Evolutionary conservation across 139 green algal species (phyloP).

Genomic region (Closterium sp.): DNA sequence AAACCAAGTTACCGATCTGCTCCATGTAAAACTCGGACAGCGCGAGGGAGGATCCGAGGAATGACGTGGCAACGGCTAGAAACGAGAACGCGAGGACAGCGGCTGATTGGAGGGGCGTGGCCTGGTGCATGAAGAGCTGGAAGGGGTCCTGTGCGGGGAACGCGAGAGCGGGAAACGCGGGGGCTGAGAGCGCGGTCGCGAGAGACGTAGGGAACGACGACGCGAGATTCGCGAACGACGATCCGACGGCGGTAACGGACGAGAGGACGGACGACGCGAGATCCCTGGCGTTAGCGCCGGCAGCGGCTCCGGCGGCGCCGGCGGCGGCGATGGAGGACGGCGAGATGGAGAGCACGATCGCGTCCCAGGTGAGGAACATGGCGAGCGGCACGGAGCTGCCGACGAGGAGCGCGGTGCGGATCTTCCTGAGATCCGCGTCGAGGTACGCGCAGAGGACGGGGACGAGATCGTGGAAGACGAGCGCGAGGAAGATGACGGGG

Average conservation of each 20-base stretch:
- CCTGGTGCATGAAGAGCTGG: slow-evolving; percentile 47
- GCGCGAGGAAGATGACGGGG: slow-evolving; percentile 70
- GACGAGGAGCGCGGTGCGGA: slow-evolving; percentile 58
- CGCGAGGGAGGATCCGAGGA: slow-evolving; percentile 64
- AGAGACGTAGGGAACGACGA: neutral
- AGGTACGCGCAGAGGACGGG: slow-evolving; percentile 70
- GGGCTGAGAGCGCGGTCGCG: neutral
- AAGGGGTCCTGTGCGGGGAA: slow-evolving; percentile 1
- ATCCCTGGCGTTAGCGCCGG: neutral
- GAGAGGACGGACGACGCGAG: neutral
- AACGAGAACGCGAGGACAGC: slow-evolving; percentile 60
- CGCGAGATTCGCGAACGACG: neutral
- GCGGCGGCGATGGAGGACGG: neutral
- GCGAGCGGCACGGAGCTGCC: slow-evolving; percentile 61
- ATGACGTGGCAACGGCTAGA: slow-evolving; percentile 67
- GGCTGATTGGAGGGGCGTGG: slow-evolving; percentile 32
- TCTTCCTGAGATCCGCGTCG: slow-evolving; percentile 55
- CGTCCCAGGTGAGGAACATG: slow-evolving; percentile 75
- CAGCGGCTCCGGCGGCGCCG: neutral
- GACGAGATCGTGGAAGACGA: slow-evolving; percentile 79
- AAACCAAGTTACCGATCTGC: slow-evolving; percentile 6
- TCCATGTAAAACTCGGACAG: slow-evolving; percentile 42
- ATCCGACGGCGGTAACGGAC: neutral
- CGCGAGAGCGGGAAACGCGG: neutral
- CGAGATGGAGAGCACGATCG: slow-evolving; percentile 58